A percentile compares a stretch with the other conserved stretches of the same genome.
Conservation (phyloP, 305 asterid species). For the Euphrasia arctica region DNA sequence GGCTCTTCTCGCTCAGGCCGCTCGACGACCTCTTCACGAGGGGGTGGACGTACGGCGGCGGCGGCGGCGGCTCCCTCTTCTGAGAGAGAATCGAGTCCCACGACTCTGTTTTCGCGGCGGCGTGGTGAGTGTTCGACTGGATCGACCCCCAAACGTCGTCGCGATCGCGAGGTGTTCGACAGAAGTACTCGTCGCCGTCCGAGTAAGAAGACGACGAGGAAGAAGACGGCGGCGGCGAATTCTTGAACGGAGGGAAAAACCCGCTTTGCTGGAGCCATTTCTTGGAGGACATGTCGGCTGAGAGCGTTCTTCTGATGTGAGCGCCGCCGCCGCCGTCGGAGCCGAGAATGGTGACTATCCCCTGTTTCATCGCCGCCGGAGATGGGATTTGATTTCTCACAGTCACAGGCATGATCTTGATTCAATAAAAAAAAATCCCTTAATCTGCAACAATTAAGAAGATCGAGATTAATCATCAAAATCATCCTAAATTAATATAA, state of each 20-base stretch:
- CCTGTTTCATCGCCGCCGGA: conserved; percentile 34
- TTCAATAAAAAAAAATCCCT: too few relatives aligned
- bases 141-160: conserved; percentile 34
- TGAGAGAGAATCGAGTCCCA: conserved; percentile 54
- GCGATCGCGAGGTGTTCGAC: conserved; percentile 11
- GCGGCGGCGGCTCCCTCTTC: conserved; percentile 39
- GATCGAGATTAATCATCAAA: not conserved
- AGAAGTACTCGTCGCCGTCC: conserved; percentile 15
- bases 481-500: too few relatives aligned
- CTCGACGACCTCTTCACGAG: conserved; percentile 47
- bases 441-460: not conserved
- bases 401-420: conserved; percentile 23
- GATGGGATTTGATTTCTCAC: conserved; percentile 30
- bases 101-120: not conserved
- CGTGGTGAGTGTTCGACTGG: conserved; percentile 18
- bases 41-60: conserved; percentile 50
- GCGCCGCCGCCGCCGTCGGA: conserved; percentile 38
- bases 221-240: conserved; percentile 9
- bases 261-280: conserved; percentile 58
- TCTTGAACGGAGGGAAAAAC: conserved; percentile 36
- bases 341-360: conserved; percentile 56
- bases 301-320: conserved; percentile 48
- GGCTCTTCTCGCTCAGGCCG: conserved; percentile 58
- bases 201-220: not conserved
- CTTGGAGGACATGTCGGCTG: conserved; percentile 72